These are phyloP conservation scores for Ustilago vetiveriae DNA, from an alignment of 1,284 basidiomycete genomes.

Conservation along the genomic window DNA sequence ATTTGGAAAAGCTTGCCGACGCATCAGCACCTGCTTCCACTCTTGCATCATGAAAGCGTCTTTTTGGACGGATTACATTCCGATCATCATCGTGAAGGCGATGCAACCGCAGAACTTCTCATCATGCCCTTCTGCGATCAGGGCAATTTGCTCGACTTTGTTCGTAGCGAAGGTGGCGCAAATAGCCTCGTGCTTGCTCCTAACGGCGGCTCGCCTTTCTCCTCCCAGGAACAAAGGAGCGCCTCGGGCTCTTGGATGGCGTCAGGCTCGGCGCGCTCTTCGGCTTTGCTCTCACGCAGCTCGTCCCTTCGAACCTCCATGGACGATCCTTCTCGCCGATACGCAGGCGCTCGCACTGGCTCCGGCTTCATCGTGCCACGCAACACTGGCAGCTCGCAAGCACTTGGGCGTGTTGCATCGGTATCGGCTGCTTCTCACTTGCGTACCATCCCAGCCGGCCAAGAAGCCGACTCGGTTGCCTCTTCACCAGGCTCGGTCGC, in stretches of 20 bases:
- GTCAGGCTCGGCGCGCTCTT: slow-evolving; percentile 19
- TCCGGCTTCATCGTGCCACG: slow-evolving; percentile 36
- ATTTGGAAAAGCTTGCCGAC: slow-evolving; percentile 54
- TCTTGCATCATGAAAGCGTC: slow-evolving; percentile 53
- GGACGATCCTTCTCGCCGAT: slow-evolving; percentile 17
- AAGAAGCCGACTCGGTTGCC: slow-evolving; percentile 20
- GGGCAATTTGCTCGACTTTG: slow-evolving; percentile 56
- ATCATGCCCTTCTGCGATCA: slow-evolving; percentile 60
- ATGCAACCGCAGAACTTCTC: slow-evolving; percentile 34
- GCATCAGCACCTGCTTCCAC: slow-evolving; percentile 55
- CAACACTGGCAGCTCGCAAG: slow-evolving; percentile 2
- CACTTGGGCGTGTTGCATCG: slow-evolving; percentile 32
- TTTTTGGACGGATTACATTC: slow-evolving; percentile 3
- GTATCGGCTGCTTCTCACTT: slow-evolving; percentile 33
- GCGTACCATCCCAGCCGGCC: slow-evolving; percentile 44
- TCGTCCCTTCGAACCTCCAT: slow-evolving; percentile 33
- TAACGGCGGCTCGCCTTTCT: slow-evolving; percentile 11
- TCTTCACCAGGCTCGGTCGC: slow-evolving; percentile 40
- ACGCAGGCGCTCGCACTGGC: slow-evolving; percentile 31
- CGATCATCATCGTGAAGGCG: background rate
- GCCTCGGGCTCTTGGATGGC: slow-evolving; percentile 37
- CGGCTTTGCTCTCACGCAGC: slow-evolving; percentile 30
- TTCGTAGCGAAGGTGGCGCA: slow-evolving; percentile 48
- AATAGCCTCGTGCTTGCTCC: slow-evolving; percentile 5
- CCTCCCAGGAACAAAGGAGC: slow-evolving; percentile 21